Evolutionary conservation across 1,284 basidiomycete species (phyloP).

Genomic region (Pseudozyma hubeiensis): DNA sequence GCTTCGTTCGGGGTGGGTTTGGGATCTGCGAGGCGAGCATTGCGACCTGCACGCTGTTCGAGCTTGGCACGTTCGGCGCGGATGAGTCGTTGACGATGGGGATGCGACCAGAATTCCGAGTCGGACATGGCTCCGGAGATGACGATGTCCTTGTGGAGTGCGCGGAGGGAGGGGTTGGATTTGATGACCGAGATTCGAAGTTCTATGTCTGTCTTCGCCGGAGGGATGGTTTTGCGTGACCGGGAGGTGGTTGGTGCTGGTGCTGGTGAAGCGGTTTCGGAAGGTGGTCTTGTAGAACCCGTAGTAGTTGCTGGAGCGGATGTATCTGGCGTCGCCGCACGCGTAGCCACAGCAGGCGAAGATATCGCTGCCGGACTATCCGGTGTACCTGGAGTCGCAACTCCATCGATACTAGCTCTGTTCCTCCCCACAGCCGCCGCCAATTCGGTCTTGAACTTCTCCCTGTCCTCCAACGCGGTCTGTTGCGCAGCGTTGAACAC

Average conservation of each 20-base stretch:
- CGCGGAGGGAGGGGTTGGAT: constrained; percentile 54
- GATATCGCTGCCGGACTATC: constrained; percentile 24
- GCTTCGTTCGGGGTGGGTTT: constrained; percentile 60
- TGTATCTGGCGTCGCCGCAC: constrained; percentile 25
- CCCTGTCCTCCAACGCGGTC: constrained; percentile 47
- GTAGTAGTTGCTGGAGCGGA: constrained; percentile 15
- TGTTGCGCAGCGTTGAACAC: constrained; percentile 55
- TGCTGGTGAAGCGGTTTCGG: constrained; percentile 3
- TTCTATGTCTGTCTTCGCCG: constrained; percentile 52
- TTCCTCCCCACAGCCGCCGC: constrained; percentile 49
- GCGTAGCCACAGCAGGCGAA: constrained; percentile 13
- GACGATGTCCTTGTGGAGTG: constrained; percentile 65
- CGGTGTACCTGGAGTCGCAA: constrained; percentile 10
- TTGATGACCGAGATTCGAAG: constrained; percentile 61
- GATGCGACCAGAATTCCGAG: constrained; percentile 68
- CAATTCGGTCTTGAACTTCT: constrained; percentile 56
- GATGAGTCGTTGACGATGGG: constrained; percentile 59
- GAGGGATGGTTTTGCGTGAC: constrained; percentile 7
- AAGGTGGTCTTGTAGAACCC: neutral
- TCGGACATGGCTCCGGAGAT: constrained; percentile 54
- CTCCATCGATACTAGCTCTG: constrained; percentile 19
- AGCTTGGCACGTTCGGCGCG: constrained; percentile 58
- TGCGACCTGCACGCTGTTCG: constrained; percentile 61
- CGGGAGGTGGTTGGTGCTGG: neutral
- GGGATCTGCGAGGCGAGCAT: constrained; percentile 65